These are phyloP conservation scores for Prunus mira DNA, from an alignment of 306 rosid species.

Conservation along the genomic window DNA sequence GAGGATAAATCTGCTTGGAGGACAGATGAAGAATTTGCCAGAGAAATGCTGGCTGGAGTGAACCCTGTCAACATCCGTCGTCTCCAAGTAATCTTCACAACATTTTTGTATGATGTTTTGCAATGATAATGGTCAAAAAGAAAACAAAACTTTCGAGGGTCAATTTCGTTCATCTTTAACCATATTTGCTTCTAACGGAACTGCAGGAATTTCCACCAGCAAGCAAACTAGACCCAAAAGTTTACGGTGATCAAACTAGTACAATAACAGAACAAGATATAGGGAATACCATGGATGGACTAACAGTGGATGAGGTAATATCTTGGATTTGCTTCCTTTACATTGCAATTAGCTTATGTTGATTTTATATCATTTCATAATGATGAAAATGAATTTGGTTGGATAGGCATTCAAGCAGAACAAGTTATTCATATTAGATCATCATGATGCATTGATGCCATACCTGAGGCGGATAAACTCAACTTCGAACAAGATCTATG, in stretches of 20 bases:
- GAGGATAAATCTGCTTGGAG: constrained; percentile 64
- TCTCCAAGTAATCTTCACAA: constrained; percentile 46
- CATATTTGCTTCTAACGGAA: not conserved
- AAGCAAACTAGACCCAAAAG: constrained; percentile 55
- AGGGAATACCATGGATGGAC: constrained; percentile 45
- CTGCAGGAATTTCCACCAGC: constrained; percentile 65
- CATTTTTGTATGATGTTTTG: not conserved
- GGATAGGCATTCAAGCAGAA: constrained; percentile 51
- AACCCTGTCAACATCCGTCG: constrained; percentile 54
- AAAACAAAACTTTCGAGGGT: not conserved
- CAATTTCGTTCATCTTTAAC: not conserved
- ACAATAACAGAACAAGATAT: constrained; percentile 46
- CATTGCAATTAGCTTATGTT: not conserved
- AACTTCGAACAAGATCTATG: constrained; percentile 45
- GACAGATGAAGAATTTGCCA: constrained; percentile 75
- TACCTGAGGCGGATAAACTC: constrained; percentile 55
- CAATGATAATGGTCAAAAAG: not conserved
- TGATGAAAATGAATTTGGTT: constrained; percentile 3
- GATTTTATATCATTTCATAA: not conserved
- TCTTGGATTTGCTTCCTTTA: not conserved
- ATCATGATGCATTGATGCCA: constrained; percentile 56
- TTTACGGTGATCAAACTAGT: constrained; percentile 61
- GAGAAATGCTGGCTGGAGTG: constrained; percentile 74
- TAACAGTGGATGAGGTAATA: constrained; percentile 52
- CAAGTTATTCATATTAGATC: constrained; percentile 58